These are phyloP conservation scores for Warburgia ugandensis DNA, from an alignment of 164 flowering plant genomes.

Conservation along the genomic window DNA sequence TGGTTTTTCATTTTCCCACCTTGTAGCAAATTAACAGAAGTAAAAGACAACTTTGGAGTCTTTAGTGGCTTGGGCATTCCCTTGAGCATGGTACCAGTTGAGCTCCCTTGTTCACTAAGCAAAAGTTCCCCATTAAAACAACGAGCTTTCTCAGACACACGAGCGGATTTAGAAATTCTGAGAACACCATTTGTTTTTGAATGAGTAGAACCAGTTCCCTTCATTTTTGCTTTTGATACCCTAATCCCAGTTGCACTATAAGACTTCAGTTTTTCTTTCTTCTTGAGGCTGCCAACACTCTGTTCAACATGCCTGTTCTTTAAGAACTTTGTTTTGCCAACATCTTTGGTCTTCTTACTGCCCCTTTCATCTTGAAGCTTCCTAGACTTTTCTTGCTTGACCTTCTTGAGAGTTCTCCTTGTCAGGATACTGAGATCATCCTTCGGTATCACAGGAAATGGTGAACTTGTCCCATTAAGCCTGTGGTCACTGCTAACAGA, in stretches of 20 bases:
- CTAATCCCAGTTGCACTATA: constrained; percentile 36
- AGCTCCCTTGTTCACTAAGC: constrained; percentile 8
- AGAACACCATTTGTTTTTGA: constrained; percentile 12
- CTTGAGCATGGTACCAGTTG: constrained; percentile 5
- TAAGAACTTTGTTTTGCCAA: constrained; percentile 3
- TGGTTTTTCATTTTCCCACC: constrained; percentile 53
- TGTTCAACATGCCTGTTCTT: constrained; percentile 15
- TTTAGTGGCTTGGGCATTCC: constrained; percentile 9
- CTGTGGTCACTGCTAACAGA: too few relatives aligned
- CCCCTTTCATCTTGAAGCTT: constrained; percentile 23
- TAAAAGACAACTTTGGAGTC: constrained; percentile 20
- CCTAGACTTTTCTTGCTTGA: constrained; percentile 21
- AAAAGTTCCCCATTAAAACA: too few relatives aligned
- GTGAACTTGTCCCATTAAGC: constrained; percentile 22
- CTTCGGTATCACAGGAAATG: constrained; percentile 49
- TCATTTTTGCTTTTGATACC: constrained; percentile 25
- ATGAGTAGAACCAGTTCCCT: constrained; percentile 3
- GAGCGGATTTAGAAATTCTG: too few relatives aligned
- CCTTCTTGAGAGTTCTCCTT: constrained; percentile 64
- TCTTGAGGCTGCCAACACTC: constrained; percentile 28
- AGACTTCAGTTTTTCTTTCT: constrained; percentile 25
- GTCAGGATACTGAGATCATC: constrained; percentile 62
- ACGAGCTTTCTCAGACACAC: too few relatives aligned
- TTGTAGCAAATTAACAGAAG: constrained; percentile 25
- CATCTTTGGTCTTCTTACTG: constrained; percentile 13